Percentiles rank a stretch among this genome's conserved stretches.
Evolutionary conservation across 164 flowering plant species (phyloP).

Genomic region (Aristolochia fimbriata): DNA sequence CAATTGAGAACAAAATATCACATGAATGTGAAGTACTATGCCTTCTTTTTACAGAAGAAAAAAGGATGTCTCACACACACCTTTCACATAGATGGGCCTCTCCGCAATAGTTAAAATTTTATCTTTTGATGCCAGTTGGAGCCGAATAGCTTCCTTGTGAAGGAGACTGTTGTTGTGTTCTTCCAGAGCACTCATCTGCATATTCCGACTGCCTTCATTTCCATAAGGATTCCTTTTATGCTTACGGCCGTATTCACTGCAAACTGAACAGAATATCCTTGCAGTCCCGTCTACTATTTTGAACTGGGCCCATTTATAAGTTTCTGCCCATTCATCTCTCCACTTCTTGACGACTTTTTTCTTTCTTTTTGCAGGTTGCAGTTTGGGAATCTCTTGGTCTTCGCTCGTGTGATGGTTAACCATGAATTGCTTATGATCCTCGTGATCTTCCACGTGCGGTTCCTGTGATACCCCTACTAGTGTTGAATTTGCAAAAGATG

Average conservation of each 20-base stretch:
- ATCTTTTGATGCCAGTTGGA: conserved; percentile 94
- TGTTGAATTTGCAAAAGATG: conserved; percentile 55
- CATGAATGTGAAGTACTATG: too few species aligned
- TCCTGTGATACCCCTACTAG: conserved; percentile 60
- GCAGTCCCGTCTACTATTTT: conserved; percentile 83
- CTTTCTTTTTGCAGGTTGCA: conserved; percentile 63
- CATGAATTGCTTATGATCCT: conserved; percentile 57
- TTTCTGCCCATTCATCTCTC: conserved; percentile 99
- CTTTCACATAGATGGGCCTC: conserved; percentile 82
- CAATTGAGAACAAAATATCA: too few species aligned
- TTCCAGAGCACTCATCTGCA: conserved; percentile 99
- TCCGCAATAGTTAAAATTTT: conserved; percentile 55
- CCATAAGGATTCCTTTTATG: conserved; percentile 97
- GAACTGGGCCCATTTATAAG: conserved; percentile 96
- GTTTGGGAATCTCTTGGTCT: conserved; percentile 57
- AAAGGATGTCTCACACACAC: conserved; percentile 21
- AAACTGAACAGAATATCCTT: conserved; percentile 92
- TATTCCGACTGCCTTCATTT: conserved; percentile 97
- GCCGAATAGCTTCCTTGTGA: conserved; percentile 97
- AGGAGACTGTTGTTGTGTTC: conserved; percentile 97
- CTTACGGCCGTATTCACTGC: conserved; percentile 91
- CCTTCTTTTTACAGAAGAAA: too few species aligned
- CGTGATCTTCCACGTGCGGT: conserved; percentile 56
- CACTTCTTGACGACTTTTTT: conserved; percentile 97
- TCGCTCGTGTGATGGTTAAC: conserved; percentile 49